Conservation (phyloP, 306 rosid species). For the Hippophae rhamnoides region DNA sequence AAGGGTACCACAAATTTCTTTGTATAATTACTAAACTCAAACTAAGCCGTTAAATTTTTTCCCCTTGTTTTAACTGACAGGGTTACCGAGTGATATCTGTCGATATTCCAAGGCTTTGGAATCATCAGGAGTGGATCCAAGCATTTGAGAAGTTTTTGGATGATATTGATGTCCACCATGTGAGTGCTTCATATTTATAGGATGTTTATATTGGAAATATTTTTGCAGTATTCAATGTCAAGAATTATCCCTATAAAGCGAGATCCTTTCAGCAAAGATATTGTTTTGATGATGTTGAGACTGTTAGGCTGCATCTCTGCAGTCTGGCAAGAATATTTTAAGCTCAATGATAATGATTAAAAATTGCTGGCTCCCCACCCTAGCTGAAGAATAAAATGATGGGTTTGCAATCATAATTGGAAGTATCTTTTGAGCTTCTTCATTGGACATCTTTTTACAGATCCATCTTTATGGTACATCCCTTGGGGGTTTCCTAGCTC, state of each 20-base stretch:
- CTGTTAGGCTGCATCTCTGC: no score
- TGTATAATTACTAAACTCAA: background rate
- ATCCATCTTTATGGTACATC: slow-evolving; percentile 97
- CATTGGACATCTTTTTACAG: slow-evolving; percentile 37
- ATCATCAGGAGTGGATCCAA: slow-evolving; percentile 87
- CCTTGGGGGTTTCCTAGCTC: slow-evolving; percentile 97
- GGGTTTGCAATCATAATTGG: background rate
- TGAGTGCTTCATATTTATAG: slow-evolving; percentile 24
- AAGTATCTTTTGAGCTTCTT: slow-evolving; percentile 12
- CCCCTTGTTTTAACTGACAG: slow-evolving; percentile 28
- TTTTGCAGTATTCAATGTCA: no score
- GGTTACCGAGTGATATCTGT: slow-evolving; percentile 94
- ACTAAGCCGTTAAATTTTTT: no score
- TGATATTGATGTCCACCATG: slow-evolving; percentile 96
- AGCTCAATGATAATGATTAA: no score
- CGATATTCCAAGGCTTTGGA: slow-evolving; percentile 96
- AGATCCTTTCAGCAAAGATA: no score
- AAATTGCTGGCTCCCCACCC: no score
- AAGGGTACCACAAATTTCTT: no score
- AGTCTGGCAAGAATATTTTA: no score
- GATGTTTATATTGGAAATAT: background rate
- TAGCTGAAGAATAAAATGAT: no score
- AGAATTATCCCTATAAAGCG: no score
- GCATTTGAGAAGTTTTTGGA: slow-evolving; percentile 97
- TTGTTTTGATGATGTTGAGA: no score